These are phyloP conservation scores for Tylopilus sp. DNA, from an alignment of 1,284 basidiomycete species.

Conservation along the genomic window DNA sequence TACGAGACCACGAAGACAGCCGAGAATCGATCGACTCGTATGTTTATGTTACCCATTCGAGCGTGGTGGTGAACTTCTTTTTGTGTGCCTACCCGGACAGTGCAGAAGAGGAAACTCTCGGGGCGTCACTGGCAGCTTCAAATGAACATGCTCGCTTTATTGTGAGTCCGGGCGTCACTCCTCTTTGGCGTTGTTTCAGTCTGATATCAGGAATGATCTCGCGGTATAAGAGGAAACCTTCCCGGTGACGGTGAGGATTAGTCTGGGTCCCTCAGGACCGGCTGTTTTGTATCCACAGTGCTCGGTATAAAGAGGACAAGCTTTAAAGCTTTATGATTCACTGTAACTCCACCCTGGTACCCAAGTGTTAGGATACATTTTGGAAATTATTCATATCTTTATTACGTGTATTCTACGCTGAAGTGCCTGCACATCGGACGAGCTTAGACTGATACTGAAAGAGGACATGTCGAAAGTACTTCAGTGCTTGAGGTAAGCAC, in stretches of 20 bases:
- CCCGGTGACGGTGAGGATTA: constrained; percentile 11
- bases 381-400: no score
- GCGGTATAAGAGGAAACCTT: constrained; percentile 6
- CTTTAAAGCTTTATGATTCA: no score
- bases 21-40: constrained; percentile 23
- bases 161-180: constrained; percentile 5
- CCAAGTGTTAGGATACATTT: constrained; percentile 8
- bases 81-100: constrained; percentile 35
- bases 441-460: constrained; percentile 16
- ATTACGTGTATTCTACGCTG: constrained; percentile 13
- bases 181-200: background rate
- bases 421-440: constrained; percentile 15
- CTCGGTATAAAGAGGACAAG: constrained; percentile 12
- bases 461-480: constrained; percentile 14
- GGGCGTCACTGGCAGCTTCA: constrained; percentile 52
- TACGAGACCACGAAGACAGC: constrained; percentile 34
- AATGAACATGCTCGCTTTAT: constrained; percentile 48
- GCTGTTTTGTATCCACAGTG: constrained; percentile 8
- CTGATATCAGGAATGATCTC: constrained; percentile 27
- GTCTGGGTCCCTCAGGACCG: background rate
- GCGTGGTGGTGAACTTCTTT: background rate
- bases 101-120: constrained; percentile 35
- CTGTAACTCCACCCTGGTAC: constrained; percentile 4
- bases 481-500: constrained; percentile 15
- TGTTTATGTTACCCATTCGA: background rate